Percentiles rank a stretch among this genome's conserved stretches.
These are phyloP conservation scores for Escallonia rubra DNA, from an alignment of 129 eudicot species.

Conservation along the genomic window DNA sequence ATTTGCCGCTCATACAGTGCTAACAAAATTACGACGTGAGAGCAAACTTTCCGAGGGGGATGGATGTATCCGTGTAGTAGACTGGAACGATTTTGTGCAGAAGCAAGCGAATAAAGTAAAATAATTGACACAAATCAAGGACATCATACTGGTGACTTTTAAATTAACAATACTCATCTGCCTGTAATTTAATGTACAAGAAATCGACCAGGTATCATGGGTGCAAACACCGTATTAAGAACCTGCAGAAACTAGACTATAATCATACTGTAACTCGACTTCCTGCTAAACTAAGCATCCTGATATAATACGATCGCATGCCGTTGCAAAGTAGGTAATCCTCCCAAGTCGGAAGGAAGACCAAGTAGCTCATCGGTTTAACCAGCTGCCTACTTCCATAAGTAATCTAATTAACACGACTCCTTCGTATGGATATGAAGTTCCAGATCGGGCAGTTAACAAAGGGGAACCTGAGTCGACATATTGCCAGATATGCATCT, in stretches of 20 bases:
- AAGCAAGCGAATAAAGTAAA: not conserved
- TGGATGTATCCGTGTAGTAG: no score
- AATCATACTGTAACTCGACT: not conserved
- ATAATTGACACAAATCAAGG: not conserved
- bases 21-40: no score
- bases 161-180: not conserved
- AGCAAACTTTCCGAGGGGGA: not conserved
- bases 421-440: no score
- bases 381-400: no score
- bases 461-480: no score
- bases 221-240: not conserved
- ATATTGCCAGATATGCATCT: no score
- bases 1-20: no score
- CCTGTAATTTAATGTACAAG: not conserved
- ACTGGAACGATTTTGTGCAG: not conserved
- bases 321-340: no score
- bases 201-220: not conserved
- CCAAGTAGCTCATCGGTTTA: no score
- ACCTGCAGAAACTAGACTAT: conserved; percentile 4
- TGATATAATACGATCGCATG: not conserved
- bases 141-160: not conserved
- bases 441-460: no score
- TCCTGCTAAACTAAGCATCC: not conserved
- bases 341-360: no score
- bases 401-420: no score